Evolutionary conservation across 163 green algal genomes (phyloP), one percentile per base, ranked within the genome.

Genomic region (Trebouxia gelatinosa): DNA sequence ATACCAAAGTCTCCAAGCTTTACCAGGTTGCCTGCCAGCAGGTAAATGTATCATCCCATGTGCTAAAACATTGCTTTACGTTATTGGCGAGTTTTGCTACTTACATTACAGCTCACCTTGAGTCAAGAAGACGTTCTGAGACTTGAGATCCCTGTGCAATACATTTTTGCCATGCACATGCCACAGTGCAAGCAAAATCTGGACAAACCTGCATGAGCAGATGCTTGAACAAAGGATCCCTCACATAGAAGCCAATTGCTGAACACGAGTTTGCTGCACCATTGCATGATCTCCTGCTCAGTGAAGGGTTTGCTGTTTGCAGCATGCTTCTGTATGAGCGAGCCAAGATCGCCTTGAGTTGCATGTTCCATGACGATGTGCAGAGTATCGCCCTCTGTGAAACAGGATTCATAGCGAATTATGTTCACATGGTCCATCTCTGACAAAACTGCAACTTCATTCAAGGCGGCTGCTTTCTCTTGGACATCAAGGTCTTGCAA

Each of bases 61-160:
- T n/a, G n/a, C n/a, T n/a, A n/a, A n/a, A n/a, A n/a, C n/a, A n/a
- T n/a, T n/a, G n/a, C n/a, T n/a, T n/a, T n/a, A n/a, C n/a, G n/a
- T n/a, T n/a, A n/a, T n/a, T n/a, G n/a, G n/a, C n/a, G n/a, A n/a
- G n/a, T n/a, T n/a, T n/a, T n/a, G n/a, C n/a, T n/a, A n/a, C n/a
- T n/a, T n/a, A n/a, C n/a, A n/a, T n/a, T n/a, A n/a, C n/a, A n/a
- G n/a, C n/a, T n/a, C 21, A 76, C 68, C 68, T 43, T 76, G 29
- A 28, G 68, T 62, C 68, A 76, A 40, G 70, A 95, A 86, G 58
- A 93, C 78, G 79, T 96, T 93, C 82, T 89, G 82, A 6, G 84
- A 84, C 84, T 95, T 94, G 59, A 96, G 66, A 83, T 95, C 86
- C 11, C 86, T 46, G 82, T 97, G 92, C 39, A 94, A 82, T 21